These are phyloP conservation scores for Cytospora chrysosperma DNA, from an alignment of 2,329 filamentous ascomycete genomes.

Conservation along the genomic window DNA sequence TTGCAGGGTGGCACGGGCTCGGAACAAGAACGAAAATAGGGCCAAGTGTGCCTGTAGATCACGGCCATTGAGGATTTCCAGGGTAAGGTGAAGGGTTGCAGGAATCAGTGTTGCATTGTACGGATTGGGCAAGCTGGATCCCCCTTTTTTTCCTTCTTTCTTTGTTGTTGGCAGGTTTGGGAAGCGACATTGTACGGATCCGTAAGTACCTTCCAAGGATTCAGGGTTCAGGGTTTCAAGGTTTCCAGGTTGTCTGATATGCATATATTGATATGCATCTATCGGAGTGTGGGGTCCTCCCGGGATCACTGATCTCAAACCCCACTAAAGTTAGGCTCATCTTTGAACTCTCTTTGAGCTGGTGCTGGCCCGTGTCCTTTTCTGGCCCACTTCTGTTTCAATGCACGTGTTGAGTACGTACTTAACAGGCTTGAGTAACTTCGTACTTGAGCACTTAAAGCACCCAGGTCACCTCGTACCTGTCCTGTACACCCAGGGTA, in stretches of 20 bases:
- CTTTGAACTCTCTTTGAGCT: no score
- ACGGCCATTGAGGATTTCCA: not conserved
- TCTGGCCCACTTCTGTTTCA: no score
- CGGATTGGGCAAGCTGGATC: not conserved
- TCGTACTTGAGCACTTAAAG: no score
- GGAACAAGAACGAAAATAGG: not conserved
- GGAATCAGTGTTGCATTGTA: not conserved
- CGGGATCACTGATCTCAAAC: no score
- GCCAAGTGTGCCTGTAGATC: not conserved
- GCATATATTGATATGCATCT: not conserved
- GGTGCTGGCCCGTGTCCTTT: no score
- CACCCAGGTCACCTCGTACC: no score
- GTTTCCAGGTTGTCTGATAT: no score
- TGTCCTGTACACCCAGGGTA: no score
- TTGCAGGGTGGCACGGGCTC: constrained; percentile 11
- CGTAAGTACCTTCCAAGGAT: no score
- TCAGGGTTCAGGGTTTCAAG: no score
- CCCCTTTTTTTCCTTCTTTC: not conserved
- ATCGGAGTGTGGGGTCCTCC: not conserved
- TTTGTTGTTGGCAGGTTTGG: not conserved
- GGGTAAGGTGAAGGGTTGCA: not conserved
- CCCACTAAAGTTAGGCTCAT: not conserved
- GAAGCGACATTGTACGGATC: not conserved
- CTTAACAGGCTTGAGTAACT: no score
- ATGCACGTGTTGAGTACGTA: not conserved